A percentile compares a stretch with the other conserved stretches of the same genome.
phyloP scores from a whole-genome alignment of 2,329 filamentous ascomycete species.

The Scolecobasidium constrictum region DNA sequence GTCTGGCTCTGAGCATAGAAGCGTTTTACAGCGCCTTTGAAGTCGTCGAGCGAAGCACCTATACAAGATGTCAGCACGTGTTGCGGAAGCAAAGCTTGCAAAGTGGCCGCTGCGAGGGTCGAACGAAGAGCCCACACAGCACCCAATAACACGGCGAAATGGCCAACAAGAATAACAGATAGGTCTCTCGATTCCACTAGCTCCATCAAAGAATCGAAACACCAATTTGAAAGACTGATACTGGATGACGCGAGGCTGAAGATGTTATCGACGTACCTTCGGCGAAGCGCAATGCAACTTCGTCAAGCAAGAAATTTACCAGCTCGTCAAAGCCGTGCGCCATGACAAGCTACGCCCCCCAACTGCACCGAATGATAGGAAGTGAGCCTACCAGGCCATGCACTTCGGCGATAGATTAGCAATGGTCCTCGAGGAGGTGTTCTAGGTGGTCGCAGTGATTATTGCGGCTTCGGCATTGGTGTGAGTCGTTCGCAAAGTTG shows the following conservation, averaged over 20 bases:
- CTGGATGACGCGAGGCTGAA: slow-evolving; percentile 19
- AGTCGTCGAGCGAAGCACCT: slow-evolving; percentile 31
- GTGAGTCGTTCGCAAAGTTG: too few relatives aligned
- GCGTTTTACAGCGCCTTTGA: slow-evolving; percentile 24
- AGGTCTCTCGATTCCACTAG: too few relatives aligned
- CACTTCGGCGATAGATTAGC: too few relatives aligned
- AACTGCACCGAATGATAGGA: background rate
- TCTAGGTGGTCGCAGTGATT: too few relatives aligned
- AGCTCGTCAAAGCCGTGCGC: slow-evolving; percentile 43
- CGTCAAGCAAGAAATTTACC: slow-evolving; percentile 45
- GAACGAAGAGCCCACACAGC: background rate
- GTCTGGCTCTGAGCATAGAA: slow-evolving; percentile 21
- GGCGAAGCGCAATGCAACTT: slow-evolving; percentile 47
- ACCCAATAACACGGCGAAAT: background rate
- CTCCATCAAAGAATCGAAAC: too few relatives aligned
- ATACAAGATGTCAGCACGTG: background rate
- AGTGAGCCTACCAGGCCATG: too few relatives aligned
- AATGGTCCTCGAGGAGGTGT: too few relatives aligned
- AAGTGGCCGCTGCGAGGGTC: background rate
- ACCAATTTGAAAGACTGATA: too few relatives aligned
- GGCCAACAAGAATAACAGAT: slow-evolving; percentile 5
- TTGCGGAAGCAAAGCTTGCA: background rate
- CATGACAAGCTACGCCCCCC: slow-evolving; percentile 22
- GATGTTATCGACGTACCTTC: slow-evolving; percentile 36
- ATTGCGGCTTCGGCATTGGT: too few relatives aligned